A percentile compares a stretch with the other conserved stretches of the same genome.
Conservation (phyloP, 1,284 basidiomycete genomes). For the Cryptococcus sp. region DNA sequence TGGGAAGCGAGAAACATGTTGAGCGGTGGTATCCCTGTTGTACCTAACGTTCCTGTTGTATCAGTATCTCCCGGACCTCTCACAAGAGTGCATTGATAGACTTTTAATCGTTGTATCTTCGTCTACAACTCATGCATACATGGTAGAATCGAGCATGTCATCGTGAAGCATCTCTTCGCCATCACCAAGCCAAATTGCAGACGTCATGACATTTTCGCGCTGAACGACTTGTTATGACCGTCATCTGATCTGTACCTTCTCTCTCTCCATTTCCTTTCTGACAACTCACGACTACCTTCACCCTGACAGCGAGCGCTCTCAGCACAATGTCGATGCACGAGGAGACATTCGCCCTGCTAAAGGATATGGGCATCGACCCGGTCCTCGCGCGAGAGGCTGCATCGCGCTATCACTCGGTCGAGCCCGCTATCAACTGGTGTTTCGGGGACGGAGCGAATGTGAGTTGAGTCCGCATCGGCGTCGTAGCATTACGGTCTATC, state of each 20-base stretch:
- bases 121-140: too few species aligned
- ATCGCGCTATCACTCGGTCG: slow-evolving; percentile 30
- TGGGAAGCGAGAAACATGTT: slow-evolving; percentile 34
- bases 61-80: too few species aligned
- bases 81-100: too few species aligned
- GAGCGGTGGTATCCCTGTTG: neutral
- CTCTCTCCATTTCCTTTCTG: too few species aligned
- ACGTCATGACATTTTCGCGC: too few species aligned
- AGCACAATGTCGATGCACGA: slow-evolving; percentile 29
- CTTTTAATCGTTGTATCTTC: neutral
- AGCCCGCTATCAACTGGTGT: slow-evolving; percentile 49
- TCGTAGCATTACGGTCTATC: neutral
- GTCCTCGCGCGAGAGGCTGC: slow-evolving; percentile 39
- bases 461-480: slow-evolving; percentile 10
- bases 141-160: too few species aligned
- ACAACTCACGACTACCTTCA: too few species aligned
- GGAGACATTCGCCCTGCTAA: slow-evolving; percentile 25
- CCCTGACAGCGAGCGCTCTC: too few species aligned
- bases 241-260: too few species aligned
- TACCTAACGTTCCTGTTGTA: neutral
- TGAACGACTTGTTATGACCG: too few species aligned
- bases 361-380: slow-evolving; percentile 43
- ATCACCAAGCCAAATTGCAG: too few species aligned
- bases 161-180: too few species aligned
- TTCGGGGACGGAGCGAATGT: slow-evolving; percentile 45